Evolutionary conservation across 129 eudicot genomes (phyloP), one percentile per base, ranked within the genome.

Genomic region (Artemisia tridentata): DNA sequence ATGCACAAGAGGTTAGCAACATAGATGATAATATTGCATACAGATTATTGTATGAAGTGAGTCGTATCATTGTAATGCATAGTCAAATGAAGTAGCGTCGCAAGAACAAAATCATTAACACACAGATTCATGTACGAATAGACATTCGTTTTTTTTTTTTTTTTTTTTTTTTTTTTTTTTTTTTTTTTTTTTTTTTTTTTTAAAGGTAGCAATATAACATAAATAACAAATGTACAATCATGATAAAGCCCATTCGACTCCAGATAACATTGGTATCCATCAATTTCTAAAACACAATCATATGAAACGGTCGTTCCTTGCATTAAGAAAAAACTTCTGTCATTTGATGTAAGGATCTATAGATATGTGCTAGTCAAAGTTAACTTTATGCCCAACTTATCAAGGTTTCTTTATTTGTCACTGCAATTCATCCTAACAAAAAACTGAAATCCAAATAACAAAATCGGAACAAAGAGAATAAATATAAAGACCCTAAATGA

Each of bases 361-460:
- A 20, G 21, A 16, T 3, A 51, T 38, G 64, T 69, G 75, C 20
- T 52, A 52, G 75, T 77, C 75, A 77, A 69, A 69, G 59, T 50
- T 38, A 50, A 16, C 80, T 69, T 61, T 69, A 31, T 17, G 50
- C 5, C 13, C 23, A 69, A 53, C 16, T 16, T 61, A 51, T 51
- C 16, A 15, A 50, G 15, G 20, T 69, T 61, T 69, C 75, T 57
- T 38, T 20, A 69, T 69, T 61, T 77, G 80, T 38, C 50, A 29
- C 4, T 60, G 69, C 54, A 29, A 13, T 19, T 48, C 14, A 46
- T 67, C 34, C 74, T 34, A 75, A 67, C 63, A 29, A 75, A 72
- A 62, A n/a, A 3, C 13, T 3, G 23, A 61, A 12, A 20, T 49
- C 63, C 34, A 29, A 18, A 50, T 48, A 29, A 68, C 61, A 76